Conservation (phyloP, 768 basidiomycete species). For the Hericium coralloides region DNA sequence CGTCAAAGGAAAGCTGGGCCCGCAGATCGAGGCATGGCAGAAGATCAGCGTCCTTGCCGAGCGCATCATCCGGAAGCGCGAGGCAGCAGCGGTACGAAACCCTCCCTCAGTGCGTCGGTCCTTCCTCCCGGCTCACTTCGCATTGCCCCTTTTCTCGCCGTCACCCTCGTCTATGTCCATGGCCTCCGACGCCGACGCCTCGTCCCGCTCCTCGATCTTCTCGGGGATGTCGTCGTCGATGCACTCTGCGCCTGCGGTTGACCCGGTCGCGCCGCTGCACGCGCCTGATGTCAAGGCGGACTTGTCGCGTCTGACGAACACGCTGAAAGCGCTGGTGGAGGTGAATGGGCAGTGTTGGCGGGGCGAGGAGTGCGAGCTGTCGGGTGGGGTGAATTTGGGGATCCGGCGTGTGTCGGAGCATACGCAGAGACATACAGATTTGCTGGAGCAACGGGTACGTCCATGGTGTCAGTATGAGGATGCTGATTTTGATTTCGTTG, state of each 20-base stretch:
- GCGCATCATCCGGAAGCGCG: conserved; percentile 81
- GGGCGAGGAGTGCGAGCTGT: conserved; percentile 74
- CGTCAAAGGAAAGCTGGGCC: conserved; percentile 65
- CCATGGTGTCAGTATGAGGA: neutral
- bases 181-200: conserved; percentile 27
- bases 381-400: conserved; percentile 67
- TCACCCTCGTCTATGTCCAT: neutral
- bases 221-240: conserved; percentile 15
- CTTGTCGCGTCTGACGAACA: conserved; percentile 74
- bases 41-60: conserved; percentile 82
- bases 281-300: conserved; percentile 53
- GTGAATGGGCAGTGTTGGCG: conserved; percentile 78
- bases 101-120: conserved; percentile 46
- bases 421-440: conserved; percentile 61
- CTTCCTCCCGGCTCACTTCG: conserved; percentile 64
- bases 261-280: conserved; percentile 1
- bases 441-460: conserved; percentile 65
- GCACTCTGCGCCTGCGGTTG: conserved; percentile 14
- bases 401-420: conserved; percentile 59
- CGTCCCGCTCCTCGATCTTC: conserved; percentile 16
- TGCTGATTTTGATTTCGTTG: neutral
- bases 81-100: conserved; percentile 84
- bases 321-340: conserved; percentile 68
- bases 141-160: conserved; percentile 28
- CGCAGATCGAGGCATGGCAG: conserved; percentile 87